These are phyloP conservation scores for Magnolia kwangsiensis DNA, from an alignment of 164 flowering plant species.

Conservation along the genomic window DNA sequence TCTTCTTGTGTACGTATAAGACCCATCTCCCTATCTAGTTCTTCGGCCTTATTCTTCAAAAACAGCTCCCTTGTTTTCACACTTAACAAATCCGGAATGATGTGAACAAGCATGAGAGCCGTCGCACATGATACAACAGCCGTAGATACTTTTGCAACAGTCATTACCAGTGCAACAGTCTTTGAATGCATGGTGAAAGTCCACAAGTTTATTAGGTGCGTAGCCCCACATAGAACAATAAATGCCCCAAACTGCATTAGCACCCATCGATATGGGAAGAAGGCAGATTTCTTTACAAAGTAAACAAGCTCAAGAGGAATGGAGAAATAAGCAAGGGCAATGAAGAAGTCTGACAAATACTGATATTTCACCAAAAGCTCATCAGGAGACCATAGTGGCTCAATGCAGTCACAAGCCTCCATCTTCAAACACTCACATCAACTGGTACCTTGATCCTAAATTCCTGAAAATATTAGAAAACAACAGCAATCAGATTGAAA, in stretches of 20 bases:
- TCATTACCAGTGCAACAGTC: conserved; percentile 59
- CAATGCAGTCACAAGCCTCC: conserved; percentile 69
- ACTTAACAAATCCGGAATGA: conserved; percentile 66
- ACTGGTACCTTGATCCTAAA: conserved; percentile 11
- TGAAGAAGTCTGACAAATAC: conserved; percentile 62
- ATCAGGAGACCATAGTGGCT: conserved; percentile 50
- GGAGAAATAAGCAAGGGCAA: conserved; percentile 67
- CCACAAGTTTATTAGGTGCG: conserved; percentile 73
- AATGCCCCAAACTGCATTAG: conserved; percentile 82
- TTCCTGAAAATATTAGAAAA: conserved; percentile 22
- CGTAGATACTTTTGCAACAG: conserved; percentile 58
- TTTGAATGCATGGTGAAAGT: conserved; percentile 60
- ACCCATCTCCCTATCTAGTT: conserved; percentile 74
- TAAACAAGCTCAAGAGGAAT: conserved; percentile 72
- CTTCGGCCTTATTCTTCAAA: conserved; percentile 58
- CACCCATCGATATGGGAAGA: conserved; percentile 83
- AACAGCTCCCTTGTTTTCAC: conserved; percentile 60
- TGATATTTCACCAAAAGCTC: conserved; percentile 64
- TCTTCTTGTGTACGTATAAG: conserved; percentile 69
- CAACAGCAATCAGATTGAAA: background rate
- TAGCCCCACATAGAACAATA: conserved; percentile 71
- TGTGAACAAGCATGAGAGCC: conserved; percentile 76
- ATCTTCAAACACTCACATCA: conserved; percentile 24
- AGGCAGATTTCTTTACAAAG: conserved; percentile 61
- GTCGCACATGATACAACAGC: conserved; percentile 75